phyloP scores from a whole-genome alignment of 208 protist genomes.

The Trypanosoma caninum region DNA sequence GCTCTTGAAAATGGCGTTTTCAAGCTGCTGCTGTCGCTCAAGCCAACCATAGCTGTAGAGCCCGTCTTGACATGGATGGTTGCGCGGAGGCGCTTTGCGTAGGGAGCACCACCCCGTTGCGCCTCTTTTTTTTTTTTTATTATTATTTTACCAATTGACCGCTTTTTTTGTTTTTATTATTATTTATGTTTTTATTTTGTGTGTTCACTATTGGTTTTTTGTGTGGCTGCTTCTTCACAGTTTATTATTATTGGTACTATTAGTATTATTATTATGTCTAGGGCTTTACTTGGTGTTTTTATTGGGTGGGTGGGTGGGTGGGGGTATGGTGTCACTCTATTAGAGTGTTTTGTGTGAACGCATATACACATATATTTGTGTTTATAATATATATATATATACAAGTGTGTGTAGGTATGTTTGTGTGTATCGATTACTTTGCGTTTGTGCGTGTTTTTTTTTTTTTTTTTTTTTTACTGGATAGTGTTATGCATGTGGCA shows the following conservation, averaged over 20 bases:
- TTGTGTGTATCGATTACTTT: neutral
- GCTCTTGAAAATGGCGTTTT: constrained; percentile 22
- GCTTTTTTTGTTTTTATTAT: neutral
- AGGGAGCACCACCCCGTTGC: neutral
- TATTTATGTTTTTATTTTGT: constrained; percentile 7
- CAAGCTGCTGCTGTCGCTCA: constrained; percentile 20
- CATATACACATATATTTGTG: neutral
- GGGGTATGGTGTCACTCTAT: too few species aligned
- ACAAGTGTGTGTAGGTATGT: too few species aligned
- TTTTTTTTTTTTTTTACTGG: neutral
- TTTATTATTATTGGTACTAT: too few species aligned
- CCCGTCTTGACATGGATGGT: constrained; percentile 9
- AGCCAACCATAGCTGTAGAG: constrained; percentile 14
- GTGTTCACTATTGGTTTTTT: too few species aligned
- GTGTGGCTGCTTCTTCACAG: too few species aligned
- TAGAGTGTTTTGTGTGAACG: too few species aligned
- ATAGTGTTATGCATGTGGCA: neutral
- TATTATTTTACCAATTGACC: neutral
- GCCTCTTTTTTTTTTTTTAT: constrained; percentile 2
- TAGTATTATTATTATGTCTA: neutral
- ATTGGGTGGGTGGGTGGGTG: neutral
- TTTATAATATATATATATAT: constrained; percentile 1
- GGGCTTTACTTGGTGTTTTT: neutral
- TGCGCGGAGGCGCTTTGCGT: neutral
- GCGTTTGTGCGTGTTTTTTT: neutral